phyloP scores from a whole-genome alignment of 2,329 filamentous ascomycete genomes.

The Pseudogymnoascus sp. region DNA sequence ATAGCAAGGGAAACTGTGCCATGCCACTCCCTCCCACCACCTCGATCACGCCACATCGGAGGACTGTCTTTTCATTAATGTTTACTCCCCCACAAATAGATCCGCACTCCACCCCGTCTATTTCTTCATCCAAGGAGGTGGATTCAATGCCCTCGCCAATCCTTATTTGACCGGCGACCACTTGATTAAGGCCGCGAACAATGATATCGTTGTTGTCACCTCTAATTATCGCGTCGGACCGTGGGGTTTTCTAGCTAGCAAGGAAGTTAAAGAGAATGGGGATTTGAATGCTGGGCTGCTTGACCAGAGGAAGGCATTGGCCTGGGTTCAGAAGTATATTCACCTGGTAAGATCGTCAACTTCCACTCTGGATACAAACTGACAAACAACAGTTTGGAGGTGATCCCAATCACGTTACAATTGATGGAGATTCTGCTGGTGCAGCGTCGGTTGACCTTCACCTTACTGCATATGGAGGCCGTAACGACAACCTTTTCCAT shows the following conservation, averaged over 20 bases:
- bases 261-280: slow-evolving; percentile 38
- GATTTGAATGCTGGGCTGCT: slow-evolving; percentile 29
- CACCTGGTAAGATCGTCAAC: slow-evolving; percentile 39
- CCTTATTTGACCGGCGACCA: slow-evolving; percentile 27
- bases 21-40: background rate
- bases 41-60: slow-evolving; percentile 34
- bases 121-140: slow-evolving; percentile 47
- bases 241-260: slow-evolving; percentile 59
- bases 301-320: slow-evolving; percentile 35
- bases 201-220: slow-evolving; percentile 56
- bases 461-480: slow-evolving; percentile 1
- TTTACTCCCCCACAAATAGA: slow-evolving; percentile 46
- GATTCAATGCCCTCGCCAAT: slow-evolving; percentile 42
- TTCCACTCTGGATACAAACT: background rate
- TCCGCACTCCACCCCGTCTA: slow-evolving; percentile 52
- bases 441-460: slow-evolving; percentile 14
- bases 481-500: background rate
- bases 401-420: background rate
- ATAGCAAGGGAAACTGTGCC: background rate
- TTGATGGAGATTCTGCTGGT: slow-evolving; percentile 1
- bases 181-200: slow-evolving; percentile 36
- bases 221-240: slow-evolving; percentile 67
- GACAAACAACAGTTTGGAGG: background rate
- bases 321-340: slow-evolving; percentile 32
- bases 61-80: slow-evolving; percentile 59